phyloP scores from a whole-genome alignment of 2,329 filamentous ascomycete species.

The Talaromyces marneffei region DNA sequence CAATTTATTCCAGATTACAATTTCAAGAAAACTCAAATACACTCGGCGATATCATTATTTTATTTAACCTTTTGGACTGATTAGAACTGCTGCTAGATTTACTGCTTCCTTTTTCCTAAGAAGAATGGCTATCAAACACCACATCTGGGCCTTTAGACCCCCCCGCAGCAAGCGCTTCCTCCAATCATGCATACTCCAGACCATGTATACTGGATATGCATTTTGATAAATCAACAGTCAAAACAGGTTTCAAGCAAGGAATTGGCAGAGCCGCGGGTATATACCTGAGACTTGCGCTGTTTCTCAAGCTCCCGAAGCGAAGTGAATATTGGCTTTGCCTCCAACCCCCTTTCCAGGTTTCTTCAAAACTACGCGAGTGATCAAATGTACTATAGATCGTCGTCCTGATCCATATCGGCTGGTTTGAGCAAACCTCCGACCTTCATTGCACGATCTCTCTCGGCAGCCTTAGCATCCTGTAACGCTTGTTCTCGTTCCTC shows the following conservation, averaged over 20 bases:
- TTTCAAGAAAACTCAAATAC: not conserved
- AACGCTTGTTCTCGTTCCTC: slow-evolving; percentile 94
- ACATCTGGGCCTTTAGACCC: not conserved
- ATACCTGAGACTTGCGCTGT: slow-evolving; percentile 2
- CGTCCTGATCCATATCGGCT: slow-evolving; percentile 83
- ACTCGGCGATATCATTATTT: not conserved
- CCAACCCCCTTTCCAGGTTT: not conserved
- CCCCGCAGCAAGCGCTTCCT: not conserved
- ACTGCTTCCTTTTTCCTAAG: not conserved
- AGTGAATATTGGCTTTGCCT: not conserved
- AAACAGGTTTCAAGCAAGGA: not conserved
- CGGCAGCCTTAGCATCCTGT: slow-evolving; percentile 75
- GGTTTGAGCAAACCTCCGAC: slow-evolving; percentile 94
- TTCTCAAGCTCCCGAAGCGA: not conserved
- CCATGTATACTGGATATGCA: slow-evolving; percentile 1
- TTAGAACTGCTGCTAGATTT: not conserved
- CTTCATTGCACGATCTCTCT: slow-evolving; percentile 88
- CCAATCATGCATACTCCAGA: slow-evolving; percentile 1
- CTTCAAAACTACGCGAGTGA: slow-evolving; percentile 27
- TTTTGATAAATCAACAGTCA: slow-evolving; percentile 7
- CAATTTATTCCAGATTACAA: not conserved
- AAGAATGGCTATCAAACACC: not conserved
- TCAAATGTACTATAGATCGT: slow-evolving; percentile 71
- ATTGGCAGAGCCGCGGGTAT: not conserved
- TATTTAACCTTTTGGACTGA: not conserved